phyloP scores from a whole-genome alignment of 73 alveolate genomes.

The Durusdinium trenchii region DNA sequence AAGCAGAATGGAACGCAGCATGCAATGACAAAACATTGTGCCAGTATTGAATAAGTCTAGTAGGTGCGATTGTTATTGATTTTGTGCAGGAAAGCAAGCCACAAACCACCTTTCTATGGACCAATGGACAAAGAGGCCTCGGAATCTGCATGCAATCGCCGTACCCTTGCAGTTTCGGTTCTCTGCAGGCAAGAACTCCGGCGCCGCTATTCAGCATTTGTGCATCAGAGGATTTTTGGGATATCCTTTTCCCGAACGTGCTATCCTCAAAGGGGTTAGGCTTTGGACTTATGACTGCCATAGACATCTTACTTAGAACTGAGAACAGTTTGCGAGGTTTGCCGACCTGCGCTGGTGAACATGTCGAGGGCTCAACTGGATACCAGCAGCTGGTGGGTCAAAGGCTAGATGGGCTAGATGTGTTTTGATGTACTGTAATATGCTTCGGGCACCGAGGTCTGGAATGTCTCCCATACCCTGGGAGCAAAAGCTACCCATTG shows the following conservation, averaged over 20 bases:
- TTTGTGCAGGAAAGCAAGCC: slow-evolving; percentile 52
- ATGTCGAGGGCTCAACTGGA: slow-evolving; percentile 5
- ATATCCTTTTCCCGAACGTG: slow-evolving; percentile 76
- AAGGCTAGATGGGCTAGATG: background rate
- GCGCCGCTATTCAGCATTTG: slow-evolving; percentile 94
- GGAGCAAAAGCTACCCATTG: slow-evolving; percentile 42
- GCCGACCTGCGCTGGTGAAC: slow-evolving; percentile 89
- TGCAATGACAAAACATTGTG: too few relatives aligned
- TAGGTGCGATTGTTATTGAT: too few relatives aligned
- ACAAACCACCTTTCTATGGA: slow-evolving; percentile 89
- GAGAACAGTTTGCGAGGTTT: slow-evolving; percentile 8
- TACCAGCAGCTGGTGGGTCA: background rate
- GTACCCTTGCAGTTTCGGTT: background rate
- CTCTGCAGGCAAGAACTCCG: slow-evolving; percentile 70
- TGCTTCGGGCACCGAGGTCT: slow-evolving; percentile 52
- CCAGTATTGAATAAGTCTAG: too few relatives aligned
- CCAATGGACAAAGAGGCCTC: slow-evolving; percentile 93
- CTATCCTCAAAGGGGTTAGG: background rate
- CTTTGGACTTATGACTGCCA: background rate
- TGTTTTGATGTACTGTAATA: background rate
- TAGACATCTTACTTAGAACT: background rate
- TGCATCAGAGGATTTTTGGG: slow-evolving; percentile 94
- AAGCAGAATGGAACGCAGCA: too few relatives aligned
- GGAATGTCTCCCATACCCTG: slow-evolving; percentile 84
- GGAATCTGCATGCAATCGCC: too few relatives aligned